phyloP scores from a whole-genome alignment of 192 early-diverging fungal species.

The Gigaspora rosea region DNA sequence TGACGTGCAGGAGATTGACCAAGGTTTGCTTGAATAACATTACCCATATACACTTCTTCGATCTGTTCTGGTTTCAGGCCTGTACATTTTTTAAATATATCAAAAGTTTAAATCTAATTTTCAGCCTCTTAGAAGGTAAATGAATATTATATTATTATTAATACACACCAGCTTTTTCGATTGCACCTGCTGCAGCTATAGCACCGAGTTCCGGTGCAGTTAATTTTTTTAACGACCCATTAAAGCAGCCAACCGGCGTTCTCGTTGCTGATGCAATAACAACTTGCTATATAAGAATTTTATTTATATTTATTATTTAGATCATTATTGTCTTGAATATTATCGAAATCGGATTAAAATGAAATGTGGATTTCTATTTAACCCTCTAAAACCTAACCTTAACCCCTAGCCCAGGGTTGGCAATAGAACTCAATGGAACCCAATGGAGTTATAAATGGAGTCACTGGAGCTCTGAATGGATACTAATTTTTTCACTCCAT shows the following conservation, averaged over 20 bases:
- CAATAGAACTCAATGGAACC: no score
- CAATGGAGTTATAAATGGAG: no score
- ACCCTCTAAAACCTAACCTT: no score
- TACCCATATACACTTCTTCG: constrained; percentile 95
- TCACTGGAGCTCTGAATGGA: no score
- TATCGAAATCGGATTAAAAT: background rate
- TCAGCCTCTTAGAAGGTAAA: background rate
- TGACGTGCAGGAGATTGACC: constrained; percentile 96
- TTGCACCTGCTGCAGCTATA: constrained; percentile 79
- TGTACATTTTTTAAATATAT: constrained; percentile 19
- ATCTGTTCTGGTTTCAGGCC: constrained; percentile 78
- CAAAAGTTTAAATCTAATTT: constrained; percentile 1
- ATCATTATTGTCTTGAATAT: background rate
- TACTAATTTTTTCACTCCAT: no score
- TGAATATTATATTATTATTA: background rate
- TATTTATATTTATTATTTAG: background rate
- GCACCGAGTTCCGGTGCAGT: constrained; percentile 85
- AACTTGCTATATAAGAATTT: constrained; percentile 47
- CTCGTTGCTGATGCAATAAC: constrained; percentile 72
- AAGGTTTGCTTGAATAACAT: constrained; percentile 84
- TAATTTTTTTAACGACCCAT: constrained; percentile 82
- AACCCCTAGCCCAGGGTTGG: no score
- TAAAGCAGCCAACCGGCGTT: constrained; percentile 92
- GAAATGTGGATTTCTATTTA: no score
- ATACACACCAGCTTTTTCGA: constrained; percentile 74